These are phyloP conservation scores for Cladosporium sp. DNA, from an alignment of 2,329 filamentous ascomycete species.

Conservation along the genomic window DNA sequence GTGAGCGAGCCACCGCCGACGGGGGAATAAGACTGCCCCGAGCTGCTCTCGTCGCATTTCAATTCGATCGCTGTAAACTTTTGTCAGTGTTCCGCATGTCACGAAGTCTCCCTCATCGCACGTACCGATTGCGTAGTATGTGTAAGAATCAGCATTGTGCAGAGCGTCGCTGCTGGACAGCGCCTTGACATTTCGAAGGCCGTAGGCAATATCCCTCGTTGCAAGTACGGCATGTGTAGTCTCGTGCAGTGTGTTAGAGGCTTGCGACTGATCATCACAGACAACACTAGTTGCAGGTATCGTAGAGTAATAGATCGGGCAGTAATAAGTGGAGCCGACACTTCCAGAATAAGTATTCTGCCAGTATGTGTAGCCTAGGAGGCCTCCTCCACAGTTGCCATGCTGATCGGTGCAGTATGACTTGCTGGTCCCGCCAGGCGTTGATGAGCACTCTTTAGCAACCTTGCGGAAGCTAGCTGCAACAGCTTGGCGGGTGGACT, in stretches of 20 bases:
- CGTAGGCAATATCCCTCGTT: conserved; percentile 61
- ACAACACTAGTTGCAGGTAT: conserved; percentile 51
- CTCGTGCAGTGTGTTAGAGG: conserved; percentile 66
- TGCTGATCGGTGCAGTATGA: conserved; percentile 64
- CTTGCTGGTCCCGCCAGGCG: conserved; percentile 50
- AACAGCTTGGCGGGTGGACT: conserved; percentile 51
- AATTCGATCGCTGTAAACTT: not conserved
- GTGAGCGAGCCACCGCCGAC: not conserved
- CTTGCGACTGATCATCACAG: conserved; percentile 67
- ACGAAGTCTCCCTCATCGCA: not conserved
- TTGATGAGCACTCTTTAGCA: conserved; percentile 57
- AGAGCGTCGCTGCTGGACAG: conserved; percentile 56
- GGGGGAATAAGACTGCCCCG: not conserved
- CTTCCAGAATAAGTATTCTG: conserved; percentile 38
- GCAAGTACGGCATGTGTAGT: conserved; percentile 56
- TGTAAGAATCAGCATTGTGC: conserved; percentile 64
- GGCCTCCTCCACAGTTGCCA: conserved; percentile 51
- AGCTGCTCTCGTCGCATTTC: not conserved
- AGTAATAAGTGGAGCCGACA: conserved; percentile 61
- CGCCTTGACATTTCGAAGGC: conserved; percentile 52
- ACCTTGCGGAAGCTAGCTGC: conserved; percentile 54
- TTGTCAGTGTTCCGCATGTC: not conserved
- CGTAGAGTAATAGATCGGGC: conserved; percentile 59
- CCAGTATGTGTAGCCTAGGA: conserved; percentile 56
- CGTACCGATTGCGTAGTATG: conserved; percentile 48